Evolutionary conservation across 1,284 basidiomycete genomes (phyloP).

Genomic region (Psilocybe mexicana): DNA sequence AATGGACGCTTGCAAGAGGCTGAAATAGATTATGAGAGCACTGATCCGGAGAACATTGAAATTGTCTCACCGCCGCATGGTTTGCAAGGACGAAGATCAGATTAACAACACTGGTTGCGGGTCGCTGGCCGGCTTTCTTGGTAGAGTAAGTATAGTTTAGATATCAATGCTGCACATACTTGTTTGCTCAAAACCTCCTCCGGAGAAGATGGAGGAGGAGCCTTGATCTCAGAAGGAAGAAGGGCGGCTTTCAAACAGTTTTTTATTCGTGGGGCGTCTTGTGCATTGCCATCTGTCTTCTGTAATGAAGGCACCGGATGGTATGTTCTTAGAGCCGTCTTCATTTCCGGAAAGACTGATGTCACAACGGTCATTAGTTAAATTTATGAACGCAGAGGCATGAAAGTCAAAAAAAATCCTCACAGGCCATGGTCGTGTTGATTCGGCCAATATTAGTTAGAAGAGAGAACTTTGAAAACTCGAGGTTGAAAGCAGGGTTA

Average conservation of each 20-base stretch:
- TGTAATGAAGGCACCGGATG: slow-evolving; percentile 83
- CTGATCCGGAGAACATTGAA: not conserved
- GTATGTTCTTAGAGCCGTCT: slow-evolving; percentile 81
- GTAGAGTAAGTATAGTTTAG: slow-evolving; percentile 10
- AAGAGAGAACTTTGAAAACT: slow-evolving; percentile 83
- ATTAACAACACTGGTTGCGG: slow-evolving; percentile 81
- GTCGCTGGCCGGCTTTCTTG: slow-evolving; percentile 58
- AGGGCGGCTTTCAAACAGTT: slow-evolving; percentile 74
- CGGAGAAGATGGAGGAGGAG: slow-evolving; percentile 66
- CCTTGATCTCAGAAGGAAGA: slow-evolving; percentile 70
- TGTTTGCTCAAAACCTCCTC: slow-evolving; percentile 65
- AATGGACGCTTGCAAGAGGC: slow-evolving; percentile 71
- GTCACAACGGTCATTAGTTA: slow-evolving; percentile 24
- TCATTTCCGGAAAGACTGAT: slow-evolving; percentile 82
- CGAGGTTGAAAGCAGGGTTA: slow-evolving; percentile 76
- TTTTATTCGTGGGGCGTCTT: slow-evolving; percentile 85
- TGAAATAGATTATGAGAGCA: slow-evolving; percentile 29
- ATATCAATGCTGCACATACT: slow-evolving; percentile 32
- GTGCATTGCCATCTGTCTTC: slow-evolving; percentile 79
- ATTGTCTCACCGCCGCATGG: slow-evolving; percentile 58
- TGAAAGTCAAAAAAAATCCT: slow-evolving; percentile 30
- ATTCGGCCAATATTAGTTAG: slow-evolving; percentile 92
- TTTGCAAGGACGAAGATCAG: slow-evolving; percentile 75
- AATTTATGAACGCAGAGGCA: slow-evolving; percentile 17
- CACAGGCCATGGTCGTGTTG: slow-evolving; percentile 93